Conservation (phyloP, 352 stramenopile genomes). For the Hyaloperonospora arabidopsidis region DNA sequence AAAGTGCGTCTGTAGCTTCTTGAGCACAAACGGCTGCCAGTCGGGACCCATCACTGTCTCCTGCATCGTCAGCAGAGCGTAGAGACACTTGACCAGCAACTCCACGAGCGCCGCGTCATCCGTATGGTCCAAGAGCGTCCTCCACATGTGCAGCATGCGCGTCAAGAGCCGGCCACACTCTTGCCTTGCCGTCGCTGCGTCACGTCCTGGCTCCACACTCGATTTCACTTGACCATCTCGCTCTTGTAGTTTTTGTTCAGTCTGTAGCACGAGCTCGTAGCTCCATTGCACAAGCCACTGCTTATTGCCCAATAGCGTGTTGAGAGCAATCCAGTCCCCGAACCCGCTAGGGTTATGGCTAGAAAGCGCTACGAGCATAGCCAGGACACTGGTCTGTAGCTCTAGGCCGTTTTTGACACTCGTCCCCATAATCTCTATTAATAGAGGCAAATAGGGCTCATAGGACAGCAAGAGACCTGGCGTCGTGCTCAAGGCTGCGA, state of each 20-base stretch:
- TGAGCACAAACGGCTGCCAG: slow-evolving; percentile 27
- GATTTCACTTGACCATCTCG: too few species aligned
- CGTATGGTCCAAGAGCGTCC: slow-evolving; percentile 43
- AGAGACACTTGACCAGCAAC: slow-evolving; percentile 30
- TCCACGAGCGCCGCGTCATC: slow-evolving; percentile 33
- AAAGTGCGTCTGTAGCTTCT: slow-evolving; percentile 58
- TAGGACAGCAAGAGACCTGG: slow-evolving; percentile 33
- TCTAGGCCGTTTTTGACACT: slow-evolving; percentile 26
- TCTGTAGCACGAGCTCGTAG: slow-evolving; percentile 33
- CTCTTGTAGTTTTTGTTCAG: slow-evolving; percentile 31
- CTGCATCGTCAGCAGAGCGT: slow-evolving; percentile 24
- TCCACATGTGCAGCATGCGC: slow-evolving; percentile 39
- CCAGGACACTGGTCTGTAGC: slow-evolving; percentile 31
- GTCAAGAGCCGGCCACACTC: slow-evolving; percentile 39
- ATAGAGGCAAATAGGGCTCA: slow-evolving; percentile 40
- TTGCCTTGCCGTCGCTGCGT: slow-evolving; percentile 33
- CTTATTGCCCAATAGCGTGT: slow-evolving; percentile 32
- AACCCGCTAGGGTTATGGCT: slow-evolving; percentile 34
- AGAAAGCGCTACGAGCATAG: slow-evolving; percentile 34
- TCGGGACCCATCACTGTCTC: slow-evolving; percentile 1
- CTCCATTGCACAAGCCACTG: slow-evolving; percentile 50
- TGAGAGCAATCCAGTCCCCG: slow-evolving; percentile 43
- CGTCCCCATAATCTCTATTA: slow-evolving; percentile 33
- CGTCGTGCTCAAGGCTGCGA: slow-evolving; percentile 20
- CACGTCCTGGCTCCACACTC: slow-evolving; percentile 22